A percentile compares a stretch with the other conserved stretches of the same genome.
Evolutionary conservation across 2,329 filamentous ascomycete genomes (phyloP).

Genomic region (Fusarium humuli): DNA sequence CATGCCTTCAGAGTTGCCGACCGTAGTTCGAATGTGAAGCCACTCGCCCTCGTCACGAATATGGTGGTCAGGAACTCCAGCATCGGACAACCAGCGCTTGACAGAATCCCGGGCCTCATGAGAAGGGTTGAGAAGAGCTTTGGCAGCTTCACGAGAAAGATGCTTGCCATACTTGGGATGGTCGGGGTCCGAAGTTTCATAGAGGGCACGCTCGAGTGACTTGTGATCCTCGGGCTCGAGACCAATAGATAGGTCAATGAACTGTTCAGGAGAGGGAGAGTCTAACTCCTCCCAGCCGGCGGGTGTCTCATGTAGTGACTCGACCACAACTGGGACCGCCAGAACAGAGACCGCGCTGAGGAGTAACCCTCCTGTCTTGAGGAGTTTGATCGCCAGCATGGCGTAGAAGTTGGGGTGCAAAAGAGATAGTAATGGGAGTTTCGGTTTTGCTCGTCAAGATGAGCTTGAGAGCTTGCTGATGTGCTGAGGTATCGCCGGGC

Average conservation of each 20-base stretch:
- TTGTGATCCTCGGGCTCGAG: conserved; percentile 43
- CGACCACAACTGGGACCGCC: conserved; percentile 37
- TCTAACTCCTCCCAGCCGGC: conserved; percentile 41
- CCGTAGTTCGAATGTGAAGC: conserved; percentile 57
- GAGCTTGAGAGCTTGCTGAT: neutral
- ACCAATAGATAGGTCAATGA: conserved; percentile 49
- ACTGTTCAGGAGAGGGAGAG: conserved; percentile 27
- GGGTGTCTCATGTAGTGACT: conserved; percentile 36
- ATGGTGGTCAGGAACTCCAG: conserved; percentile 52
- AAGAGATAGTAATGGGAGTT: neutral
- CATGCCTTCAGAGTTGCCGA: conserved; percentile 57
- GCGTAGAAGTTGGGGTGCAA: neutral
- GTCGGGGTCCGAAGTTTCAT: conserved; percentile 62
- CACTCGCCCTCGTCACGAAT: conserved; percentile 53
- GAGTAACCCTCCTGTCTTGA: conserved; percentile 23
- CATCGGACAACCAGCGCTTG: conserved; percentile 58
- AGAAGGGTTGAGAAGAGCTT: conserved; percentile 60
- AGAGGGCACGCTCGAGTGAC: conserved; percentile 57
- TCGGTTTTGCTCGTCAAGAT: conserved; percentile 4
- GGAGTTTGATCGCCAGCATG: conserved; percentile 19
- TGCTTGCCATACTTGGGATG: conserved; percentile 61
- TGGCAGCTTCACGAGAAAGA: conserved; percentile 61
- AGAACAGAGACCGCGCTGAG: conserved; percentile 11
- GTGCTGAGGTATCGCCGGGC: neutral
- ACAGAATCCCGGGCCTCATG: conserved; percentile 55